A percentile compares a stretch with the other conserved stretches of the same genome.
Conservation (phyloP, 495 filamentous ascomycete genomes). For the Mytilinidion resinicola region DNA sequence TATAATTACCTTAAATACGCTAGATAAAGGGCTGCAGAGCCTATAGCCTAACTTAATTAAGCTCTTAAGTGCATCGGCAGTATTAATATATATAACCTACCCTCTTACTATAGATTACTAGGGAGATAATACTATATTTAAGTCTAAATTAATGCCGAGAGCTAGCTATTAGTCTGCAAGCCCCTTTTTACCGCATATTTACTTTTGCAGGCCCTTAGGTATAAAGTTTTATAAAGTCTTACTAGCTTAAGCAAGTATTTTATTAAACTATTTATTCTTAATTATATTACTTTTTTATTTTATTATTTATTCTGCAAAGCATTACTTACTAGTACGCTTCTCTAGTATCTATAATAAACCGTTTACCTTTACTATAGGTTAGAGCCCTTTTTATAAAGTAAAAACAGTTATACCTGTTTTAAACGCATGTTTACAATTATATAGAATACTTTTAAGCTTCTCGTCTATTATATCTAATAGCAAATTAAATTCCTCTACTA, state of each 20-base stretch:
- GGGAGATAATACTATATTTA: background rate
- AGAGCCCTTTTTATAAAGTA: background rate
- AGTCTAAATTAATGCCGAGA: background rate
- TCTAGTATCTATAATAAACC: background rate
- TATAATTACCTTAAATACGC: no score
- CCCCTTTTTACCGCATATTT: background rate
- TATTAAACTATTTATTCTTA: background rate
- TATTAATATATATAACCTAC: no score
- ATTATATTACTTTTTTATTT: background rate
- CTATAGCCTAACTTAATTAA: no score
- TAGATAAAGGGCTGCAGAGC: no score
- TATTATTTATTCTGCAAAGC: background rate
- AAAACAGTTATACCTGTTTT: no score
- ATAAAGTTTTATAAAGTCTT: background rate
- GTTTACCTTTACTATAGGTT: background rate
- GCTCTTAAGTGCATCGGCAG: no score
- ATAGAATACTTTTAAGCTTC: background rate
- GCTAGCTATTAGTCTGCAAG: background rate
- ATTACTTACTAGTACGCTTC: background rate
- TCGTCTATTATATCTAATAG: slow-evolving; percentile 32
- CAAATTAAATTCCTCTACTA: slow-evolving; percentile 26
- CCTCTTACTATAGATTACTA: no score
- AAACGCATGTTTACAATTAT: no score
- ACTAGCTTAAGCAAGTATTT: background rate
- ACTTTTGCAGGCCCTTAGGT: background rate